Conservation (phyloP, 352 stramenopile genomes). For the Globisporangium carolinianum region DNA sequence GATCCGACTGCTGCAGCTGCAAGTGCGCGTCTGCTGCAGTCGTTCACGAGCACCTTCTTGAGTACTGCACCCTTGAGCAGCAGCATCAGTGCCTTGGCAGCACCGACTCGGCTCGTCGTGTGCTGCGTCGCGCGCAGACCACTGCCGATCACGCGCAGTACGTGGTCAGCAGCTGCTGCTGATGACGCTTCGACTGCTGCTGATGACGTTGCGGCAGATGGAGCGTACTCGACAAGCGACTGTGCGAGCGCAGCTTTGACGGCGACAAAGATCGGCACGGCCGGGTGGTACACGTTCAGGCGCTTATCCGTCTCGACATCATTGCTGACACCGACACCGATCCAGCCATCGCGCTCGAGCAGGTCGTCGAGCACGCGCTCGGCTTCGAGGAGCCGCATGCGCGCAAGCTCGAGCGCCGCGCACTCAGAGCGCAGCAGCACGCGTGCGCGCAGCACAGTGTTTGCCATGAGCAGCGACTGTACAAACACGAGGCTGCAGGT, state of each 20-base stretch:
- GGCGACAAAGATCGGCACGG: conserved; percentile 39
- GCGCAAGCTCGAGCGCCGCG: conserved; percentile 11
- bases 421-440: conserved; percentile 12
- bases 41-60: conserved; percentile 28
- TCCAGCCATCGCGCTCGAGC: conserved; percentile 54
- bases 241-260: conserved; percentile 45
- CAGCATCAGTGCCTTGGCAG: conserved; percentile 38
- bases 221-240: conserved; percentile 34
- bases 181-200: conserved; percentile 6
- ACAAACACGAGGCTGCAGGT: conserved; percentile 31
- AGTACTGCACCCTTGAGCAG: conserved; percentile 45
- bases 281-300: conserved; percentile 48
- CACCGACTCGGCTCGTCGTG: conserved; percentile 28
- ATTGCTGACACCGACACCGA: conserved; percentile 19
- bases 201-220: conserved; percentile 4
- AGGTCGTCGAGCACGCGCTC: conserved; percentile 34
- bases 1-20: neutral
- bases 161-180: conserved; percentile 1
- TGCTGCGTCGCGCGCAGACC: conserved; percentile 37
- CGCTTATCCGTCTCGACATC: conserved; percentile 15
- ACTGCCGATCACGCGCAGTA: conserved; percentile 24
- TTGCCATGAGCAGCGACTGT: conserved; percentile 26
- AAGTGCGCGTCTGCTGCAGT: no score
- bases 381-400: conserved; percentile 25
- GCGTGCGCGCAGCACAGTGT: conserved; percentile 30